phyloP scores from a whole-genome alignment of 805 yeast genomes.

The Teunomyces tritomae region DNA sequence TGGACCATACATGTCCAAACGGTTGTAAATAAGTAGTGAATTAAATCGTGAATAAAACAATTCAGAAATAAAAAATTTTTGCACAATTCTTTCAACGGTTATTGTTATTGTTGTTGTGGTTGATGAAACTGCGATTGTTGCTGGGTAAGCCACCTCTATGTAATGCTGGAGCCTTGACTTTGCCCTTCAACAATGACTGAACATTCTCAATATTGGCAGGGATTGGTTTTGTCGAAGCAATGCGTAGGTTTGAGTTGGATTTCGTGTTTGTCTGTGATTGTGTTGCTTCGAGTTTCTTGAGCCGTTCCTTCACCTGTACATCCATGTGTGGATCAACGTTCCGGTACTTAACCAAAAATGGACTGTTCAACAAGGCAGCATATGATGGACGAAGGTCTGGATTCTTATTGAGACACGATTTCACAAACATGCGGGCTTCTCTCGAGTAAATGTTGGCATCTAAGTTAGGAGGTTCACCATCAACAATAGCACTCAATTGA shows the following conservation, averaged over 20 bases:
- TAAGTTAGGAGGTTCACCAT: slow-evolving; percentile 30
- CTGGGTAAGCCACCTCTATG: slow-evolving; percentile 40
- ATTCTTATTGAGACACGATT: slow-evolving; percentile 70
- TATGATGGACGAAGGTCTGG: slow-evolving; percentile 84
- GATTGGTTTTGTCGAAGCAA: slow-evolving; percentile 5
- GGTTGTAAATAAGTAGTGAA: slow-evolving; percentile 8
- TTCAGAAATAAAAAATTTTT: not conserved
- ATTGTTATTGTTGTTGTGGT: not conserved
- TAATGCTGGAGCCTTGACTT: slow-evolving; percentile 43
- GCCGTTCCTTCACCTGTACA: slow-evolving; percentile 24
- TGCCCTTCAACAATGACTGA: slow-evolving; percentile 36
- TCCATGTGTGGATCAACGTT: slow-evolving; percentile 33
- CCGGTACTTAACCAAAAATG: slow-evolving; percentile 68
- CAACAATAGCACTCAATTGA: slow-evolving; percentile 89
- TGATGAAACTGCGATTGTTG: slow-evolving; percentile 11
- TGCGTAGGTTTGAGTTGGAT: not conserved
- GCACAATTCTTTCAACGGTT: not conserved
- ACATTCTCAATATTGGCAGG: slow-evolving; percentile 31
- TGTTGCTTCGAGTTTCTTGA: slow-evolving; percentile 13
- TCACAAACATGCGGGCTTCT: slow-evolving; percentile 83
- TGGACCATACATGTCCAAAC: slow-evolving; percentile 95
- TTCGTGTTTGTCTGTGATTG: slow-evolving; percentile 19
- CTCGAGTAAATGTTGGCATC: slow-evolving; percentile 45
- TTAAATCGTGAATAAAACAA: slow-evolving; percentile 1
- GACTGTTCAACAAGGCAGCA: slow-evolving; percentile 68